Base-by-base conservation (phyloP, 148 eudicot species). In the Cornus florida region DNA sequence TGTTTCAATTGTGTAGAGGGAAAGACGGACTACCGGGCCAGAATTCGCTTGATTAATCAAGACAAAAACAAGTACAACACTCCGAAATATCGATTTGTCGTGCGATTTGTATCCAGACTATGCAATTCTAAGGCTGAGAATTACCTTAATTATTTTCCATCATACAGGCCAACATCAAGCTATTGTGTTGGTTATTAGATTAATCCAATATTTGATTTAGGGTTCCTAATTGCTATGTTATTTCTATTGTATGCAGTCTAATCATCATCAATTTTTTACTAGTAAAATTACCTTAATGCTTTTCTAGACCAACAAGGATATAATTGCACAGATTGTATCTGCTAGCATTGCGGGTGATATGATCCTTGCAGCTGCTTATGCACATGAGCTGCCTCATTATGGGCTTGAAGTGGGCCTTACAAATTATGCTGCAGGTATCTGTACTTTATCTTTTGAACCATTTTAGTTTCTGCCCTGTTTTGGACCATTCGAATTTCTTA, bases 31-130 rank as follows among this genome's bases (percentile, higher is more conserved):
- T 90, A 90, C 64, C 82, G 91, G 31, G 91, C 89, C 17, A 86
- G 92, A 72, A 86, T 79, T 59, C 95, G 96, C 67, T 66, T 92
- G 82, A 93, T 90, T 77, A 93, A 93, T 74, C 96, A 93, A 83
- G 96, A 93, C 84, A 93, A 93, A 79, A 92, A 92, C 83, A 92
- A 92, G 86, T 92, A 89, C 82, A 92, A 89, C 82, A 92, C 97
- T 43, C 97, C 93, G 0, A 92, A 92, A 75, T 92, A 87, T 65
- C 88, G 97, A 1, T 85, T 85, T 83, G 94, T 93, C 41, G 94
- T 93, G 68, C 89, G 96, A 85, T 93, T 93, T 66, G 93, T 91
- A 91, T 89, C 91, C 89, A 31, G 32, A 1, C n/a, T 3, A 17
- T 46, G 48, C 8, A 43, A 43, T 43, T 43, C 48, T 43, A 6